Conservation (phyloP, 23 red algal species). For the Chondrus crispus region DNA sequence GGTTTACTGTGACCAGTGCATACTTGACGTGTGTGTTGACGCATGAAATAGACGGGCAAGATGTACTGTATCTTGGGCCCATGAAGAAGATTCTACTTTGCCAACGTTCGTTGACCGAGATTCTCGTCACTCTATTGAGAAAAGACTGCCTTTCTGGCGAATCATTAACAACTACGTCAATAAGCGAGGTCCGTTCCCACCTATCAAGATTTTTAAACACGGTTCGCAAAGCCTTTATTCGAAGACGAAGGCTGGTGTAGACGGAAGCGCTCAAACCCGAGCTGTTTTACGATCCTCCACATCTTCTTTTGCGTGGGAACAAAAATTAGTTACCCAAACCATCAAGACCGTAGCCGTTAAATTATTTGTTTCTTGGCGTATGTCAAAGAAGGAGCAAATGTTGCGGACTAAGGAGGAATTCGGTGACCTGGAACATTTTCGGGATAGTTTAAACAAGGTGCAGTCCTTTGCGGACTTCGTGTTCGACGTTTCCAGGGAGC, state of each 20-base stretch:
- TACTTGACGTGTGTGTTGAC: neutral
- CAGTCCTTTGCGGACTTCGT: neutral
- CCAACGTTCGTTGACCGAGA: too few species aligned
- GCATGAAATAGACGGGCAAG: neutral
- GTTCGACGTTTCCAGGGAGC: neutral
- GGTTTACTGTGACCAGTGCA: neutral
- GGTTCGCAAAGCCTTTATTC: neutral
- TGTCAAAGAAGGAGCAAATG: neutral
- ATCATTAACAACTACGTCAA: neutral
- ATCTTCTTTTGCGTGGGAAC: neutral
- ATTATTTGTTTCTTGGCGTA: neutral
- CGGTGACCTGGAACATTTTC: neutral
- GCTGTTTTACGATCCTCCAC: neutral
- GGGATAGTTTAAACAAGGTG: neutral
- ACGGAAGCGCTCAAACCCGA: neutral
- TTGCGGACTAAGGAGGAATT: neutral
- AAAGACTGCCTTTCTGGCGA: neutral
- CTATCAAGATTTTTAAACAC: neutral
- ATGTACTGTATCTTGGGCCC: neutral
- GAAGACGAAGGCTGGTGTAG: neutral
- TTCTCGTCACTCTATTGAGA: too few species aligned
- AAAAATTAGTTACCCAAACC: neutral
- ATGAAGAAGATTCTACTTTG: constrained; percentile 16
- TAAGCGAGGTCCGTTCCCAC: neutral
- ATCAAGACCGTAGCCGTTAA: neutral